phyloP scores from a whole-genome alignment of 176 grass and related monocot species.

The Rhipidocladum racemiflorum region DNA sequence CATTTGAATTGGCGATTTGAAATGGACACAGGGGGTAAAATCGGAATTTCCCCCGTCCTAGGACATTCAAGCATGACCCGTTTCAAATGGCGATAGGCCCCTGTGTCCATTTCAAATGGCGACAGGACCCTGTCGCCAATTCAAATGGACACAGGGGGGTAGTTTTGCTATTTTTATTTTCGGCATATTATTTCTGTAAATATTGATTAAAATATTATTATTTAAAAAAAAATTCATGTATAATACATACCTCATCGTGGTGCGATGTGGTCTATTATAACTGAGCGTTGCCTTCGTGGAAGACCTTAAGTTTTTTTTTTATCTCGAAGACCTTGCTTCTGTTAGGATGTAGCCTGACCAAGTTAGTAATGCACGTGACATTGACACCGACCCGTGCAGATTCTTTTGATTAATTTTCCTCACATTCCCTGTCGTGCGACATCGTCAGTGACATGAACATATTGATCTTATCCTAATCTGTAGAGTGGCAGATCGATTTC shows the following conservation, averaged over 20 bases:
- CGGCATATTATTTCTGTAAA: no score
- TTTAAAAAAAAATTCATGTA: no score
- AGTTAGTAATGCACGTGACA: not conserved
- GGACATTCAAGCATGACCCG: no score
- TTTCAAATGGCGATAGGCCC: no score
- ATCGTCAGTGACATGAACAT: not conserved
- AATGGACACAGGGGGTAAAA: no score
- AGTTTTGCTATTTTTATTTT: no score
- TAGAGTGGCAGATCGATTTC: not conserved
- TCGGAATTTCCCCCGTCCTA: no score
- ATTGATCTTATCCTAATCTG: constrained; percentile 28
- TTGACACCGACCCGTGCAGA: not conserved
- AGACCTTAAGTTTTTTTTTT: not conserved
- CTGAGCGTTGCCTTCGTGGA: not conserved
- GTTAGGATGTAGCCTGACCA: not conserved
- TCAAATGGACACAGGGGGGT: no score
- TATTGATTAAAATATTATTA: no score
- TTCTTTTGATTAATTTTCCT: not conserved
- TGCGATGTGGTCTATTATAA: constrained; percentile 1
- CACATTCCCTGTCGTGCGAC: not conserved
- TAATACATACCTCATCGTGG: not conserved
- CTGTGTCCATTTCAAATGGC: no score
- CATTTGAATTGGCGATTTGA: no score
- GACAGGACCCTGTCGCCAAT: no score
- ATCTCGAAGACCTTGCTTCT: not conserved